phyloP scores from a whole-genome alignment of 805 yeast species.

The Starmerella apicola region DNA sequence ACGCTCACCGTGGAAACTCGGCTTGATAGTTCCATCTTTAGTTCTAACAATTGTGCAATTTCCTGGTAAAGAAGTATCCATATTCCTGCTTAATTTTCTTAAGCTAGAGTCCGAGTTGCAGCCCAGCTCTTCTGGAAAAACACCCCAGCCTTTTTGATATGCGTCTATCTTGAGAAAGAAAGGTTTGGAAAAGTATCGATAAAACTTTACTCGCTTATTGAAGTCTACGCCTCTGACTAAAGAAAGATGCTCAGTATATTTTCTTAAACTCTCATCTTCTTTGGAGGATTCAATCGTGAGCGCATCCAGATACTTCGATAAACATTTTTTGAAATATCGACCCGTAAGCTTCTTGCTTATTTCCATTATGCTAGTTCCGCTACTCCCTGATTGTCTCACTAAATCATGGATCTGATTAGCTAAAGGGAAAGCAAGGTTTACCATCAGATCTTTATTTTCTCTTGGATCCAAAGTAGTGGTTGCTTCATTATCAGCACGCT shows the following conservation, averaged over 20 bases:
- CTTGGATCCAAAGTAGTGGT: neutral
- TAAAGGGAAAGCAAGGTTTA: constrained; percentile 49
- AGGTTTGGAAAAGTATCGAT: constrained; percentile 42
- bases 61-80: constrained; percentile 8
- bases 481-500: constrained; percentile 28
- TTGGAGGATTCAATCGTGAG: constrained; percentile 24
- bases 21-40: constrained; percentile 9
- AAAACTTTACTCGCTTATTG: constrained; percentile 62
- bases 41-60: constrained; percentile 7
- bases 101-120: constrained; percentile 1
- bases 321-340: constrained; percentile 37
- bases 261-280: neutral
- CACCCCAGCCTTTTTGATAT: neutral
- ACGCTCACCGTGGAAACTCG: constrained; percentile 23
- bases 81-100: constrained; percentile 1
- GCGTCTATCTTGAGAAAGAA: neutral
- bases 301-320: constrained; percentile 39
- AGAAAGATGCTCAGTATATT: constrained; percentile 26
- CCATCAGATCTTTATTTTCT: constrained; percentile 6
- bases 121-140: neutral
- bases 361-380: constrained; percentile 52
- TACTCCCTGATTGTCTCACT: constrained; percentile 31
- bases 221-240: constrained; percentile 57
- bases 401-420: constrained; percentile 50
- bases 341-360: constrained; percentile 44